These are phyloP conservation scores for Chlorella variabilis DNA, from an alignment of 163 green algal species.

Conservation along the genomic window DNA sequence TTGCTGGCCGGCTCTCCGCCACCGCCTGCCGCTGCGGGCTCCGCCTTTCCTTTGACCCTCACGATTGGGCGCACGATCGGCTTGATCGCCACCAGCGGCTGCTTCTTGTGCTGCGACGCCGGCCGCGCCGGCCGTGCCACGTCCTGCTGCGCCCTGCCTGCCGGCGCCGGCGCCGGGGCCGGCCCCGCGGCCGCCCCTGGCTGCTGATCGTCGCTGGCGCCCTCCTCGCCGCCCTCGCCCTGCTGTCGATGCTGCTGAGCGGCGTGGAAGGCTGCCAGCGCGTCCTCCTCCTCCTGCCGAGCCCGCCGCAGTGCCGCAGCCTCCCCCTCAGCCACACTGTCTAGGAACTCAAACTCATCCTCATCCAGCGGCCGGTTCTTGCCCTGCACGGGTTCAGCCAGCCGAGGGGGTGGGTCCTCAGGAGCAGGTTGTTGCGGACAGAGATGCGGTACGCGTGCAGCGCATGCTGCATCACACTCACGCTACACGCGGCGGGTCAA, in stretches of 20 bases:
- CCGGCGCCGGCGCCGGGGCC: background rate
- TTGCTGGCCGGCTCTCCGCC: background rate
- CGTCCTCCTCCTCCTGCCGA: conserved; percentile 47
- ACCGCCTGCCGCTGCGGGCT: background rate
- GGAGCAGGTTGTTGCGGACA: no score
- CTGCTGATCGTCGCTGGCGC: conserved; percentile 5
- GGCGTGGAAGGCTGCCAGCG: conserved; percentile 59
- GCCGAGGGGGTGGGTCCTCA: no score
- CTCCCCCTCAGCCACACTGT: conserved; percentile 78
- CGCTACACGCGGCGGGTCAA: no score
- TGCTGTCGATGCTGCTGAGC: conserved; percentile 7
- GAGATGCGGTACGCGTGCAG: no score
- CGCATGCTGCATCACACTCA: no score
- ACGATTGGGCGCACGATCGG: conserved; percentile 1
- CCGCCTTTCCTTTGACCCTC: background rate
- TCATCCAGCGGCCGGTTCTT: conserved; percentile 90
- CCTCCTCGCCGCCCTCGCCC: background rate
- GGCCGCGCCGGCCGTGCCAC: background rate
- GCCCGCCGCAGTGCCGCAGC: conserved; percentile 1
- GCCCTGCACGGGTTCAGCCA: conserved; percentile 35
- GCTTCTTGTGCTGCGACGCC: background rate
- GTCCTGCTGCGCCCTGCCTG: background rate
- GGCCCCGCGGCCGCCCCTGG: background rate
- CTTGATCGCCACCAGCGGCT: conserved; percentile 9
- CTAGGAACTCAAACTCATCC: conserved; percentile 85